Percentiles rank a stretch among this genome's conserved stretches.
Evolutionary conservation across 2,329 filamentous ascomycete genomes (phyloP).

Genomic region (Aspergillus texensis): DNA sequence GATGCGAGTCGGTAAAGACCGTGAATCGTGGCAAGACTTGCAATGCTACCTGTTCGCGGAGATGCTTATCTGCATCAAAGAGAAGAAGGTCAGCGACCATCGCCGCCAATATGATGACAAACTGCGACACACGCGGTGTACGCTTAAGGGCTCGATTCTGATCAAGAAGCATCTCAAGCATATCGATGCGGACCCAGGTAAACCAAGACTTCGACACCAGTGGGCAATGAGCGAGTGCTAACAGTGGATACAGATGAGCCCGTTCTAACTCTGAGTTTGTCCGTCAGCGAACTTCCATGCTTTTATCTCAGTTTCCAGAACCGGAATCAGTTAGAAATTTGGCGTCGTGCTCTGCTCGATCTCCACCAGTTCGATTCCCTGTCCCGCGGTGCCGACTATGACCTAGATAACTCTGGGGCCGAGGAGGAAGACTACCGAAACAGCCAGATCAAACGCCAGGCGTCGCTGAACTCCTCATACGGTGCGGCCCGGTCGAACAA

Average conservation of each 20-base stretch:
- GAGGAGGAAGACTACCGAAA: constrained; percentile 84
- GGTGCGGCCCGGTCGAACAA: constrained; percentile 80
- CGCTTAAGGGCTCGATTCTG: constrained; percentile 93
- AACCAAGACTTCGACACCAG: constrained; percentile 7
- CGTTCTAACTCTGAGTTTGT: constrained; percentile 84
- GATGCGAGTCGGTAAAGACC: constrained; percentile 92
- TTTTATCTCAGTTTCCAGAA: constrained; percentile 92
- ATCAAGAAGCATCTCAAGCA: constrained; percentile 98
- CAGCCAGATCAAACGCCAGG: constrained; percentile 66
- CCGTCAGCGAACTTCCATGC: constrained; percentile 86
- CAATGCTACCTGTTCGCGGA: constrained; percentile 97
- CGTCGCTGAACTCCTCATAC: constrained; percentile 81
- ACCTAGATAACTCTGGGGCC: constrained; percentile 76
- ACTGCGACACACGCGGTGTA: constrained; percentile 74
- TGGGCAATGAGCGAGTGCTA: neutral
- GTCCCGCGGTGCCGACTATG: constrained; percentile 73
- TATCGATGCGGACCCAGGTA: constrained; percentile 66
- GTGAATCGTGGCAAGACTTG: constrained; percentile 93
- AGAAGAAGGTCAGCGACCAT: constrained; percentile 71
- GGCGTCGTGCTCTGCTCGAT: constrained; percentile 85
- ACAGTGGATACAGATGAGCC: constrained; percentile 64
- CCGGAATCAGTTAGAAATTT: constrained; percentile 76
- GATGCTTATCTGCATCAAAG: constrained; percentile 99
- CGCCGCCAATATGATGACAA: constrained; percentile 65
- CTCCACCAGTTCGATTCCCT: constrained; percentile 69